Base-by-base conservation (phyloP, 208 protist species). In the Crithidia expoeki region DNA sequence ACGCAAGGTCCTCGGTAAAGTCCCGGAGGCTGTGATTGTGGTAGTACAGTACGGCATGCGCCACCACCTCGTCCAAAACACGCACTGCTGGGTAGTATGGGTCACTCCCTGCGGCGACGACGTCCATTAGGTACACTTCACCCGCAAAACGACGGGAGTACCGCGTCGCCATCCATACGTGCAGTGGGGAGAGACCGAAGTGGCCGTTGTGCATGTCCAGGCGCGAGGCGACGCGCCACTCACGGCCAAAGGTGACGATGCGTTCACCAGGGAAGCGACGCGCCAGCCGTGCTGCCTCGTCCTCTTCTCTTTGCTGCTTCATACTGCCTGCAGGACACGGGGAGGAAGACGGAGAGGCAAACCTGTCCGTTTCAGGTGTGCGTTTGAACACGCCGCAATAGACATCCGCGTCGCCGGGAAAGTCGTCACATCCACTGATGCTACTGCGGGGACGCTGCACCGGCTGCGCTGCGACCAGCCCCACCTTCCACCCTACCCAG, bases 111-210 rank as follows among this genome's bases (percentile, higher is more conserved):
- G 75, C 64, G 9, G 84, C 74, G 12, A 77, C 60, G 14, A 96
- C 84, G 57, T 96, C 90, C 74, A 96, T 83, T 25, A 93, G 47
- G 64, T 94, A 96, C 69, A 93, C 79, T 67, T 94, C 86, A 17
- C 85, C 81, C 0, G 88, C 79, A 33, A 85, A 76, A 42, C 76
- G 79, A 9, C 76, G 80, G 0, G 86, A 93, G 67, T 90, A 92
- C 52, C 90, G 88, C 11, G 71, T 74, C 3, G 84, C 80, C 40
- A 84, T 72, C 83, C 88, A 96, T 28, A 96, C 84, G 62, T 90
- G 78, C 44, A 94, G 79, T 11, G 90, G 88, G n/a, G 73, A 81
- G 6, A 92, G 75, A 4, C 86, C 86, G 32, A 74, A 88, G 49
- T 92, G 71, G 0, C 81, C 83, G 49, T 86, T 88, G 23, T 86